Base-by-base conservation (phyloP, 164 flowering plant genomes). In the Brasenia schreberi region DNA sequence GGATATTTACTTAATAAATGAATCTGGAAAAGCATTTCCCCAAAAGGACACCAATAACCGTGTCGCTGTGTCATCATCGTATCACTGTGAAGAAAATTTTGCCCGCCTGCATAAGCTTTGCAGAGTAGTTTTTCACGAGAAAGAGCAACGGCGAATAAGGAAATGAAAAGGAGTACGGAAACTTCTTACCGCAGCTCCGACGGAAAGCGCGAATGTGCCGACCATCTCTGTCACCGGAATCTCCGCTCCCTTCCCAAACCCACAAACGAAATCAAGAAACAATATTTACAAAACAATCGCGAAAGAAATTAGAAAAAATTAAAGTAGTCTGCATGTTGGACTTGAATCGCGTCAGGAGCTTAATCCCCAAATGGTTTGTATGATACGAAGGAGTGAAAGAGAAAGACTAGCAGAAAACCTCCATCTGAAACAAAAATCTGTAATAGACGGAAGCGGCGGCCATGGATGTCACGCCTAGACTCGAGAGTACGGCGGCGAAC, bases 341-440 rank as follows among this genome's bases (percentile, higher is more conserved):
- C 1, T 17, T 56, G 7, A 60, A 1, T 60, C 62, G n/a, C 7
- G 23, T 60, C 23, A 5, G 19, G 23, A n/a, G 11, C 19, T 19
- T 6, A 11, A 11, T 56, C 12, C n/a, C n/a, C 16, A 17, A 11
- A 11, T 56, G 1, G 16, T 11, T 56, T 17, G 59, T 3, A 11
- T 17, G 59, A 11, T 56, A 56, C 59, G n/a, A 56, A 3, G 59
- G 12, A 56, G 7, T 60, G 7, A n/a, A 60, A n/a, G 23, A 60
- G 18, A 17, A 60, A 60, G 23, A 60, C 62, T 14, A 60, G n/a
- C 19, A 43, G 11, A 2, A 17, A 60, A 87, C 96, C 89, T 89
- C 87, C 89, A 89, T 82, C 81, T 87, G 92, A 89, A 91, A 89
- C 18, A 77, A 69, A 67, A 89, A 89, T 62, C 96, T 68, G 68